Percentiles rank a stretch among this genome's conserved stretches.
These are phyloP conservation scores for Paraphoma sp. DNA, from an alignment of 2,329 filamentous ascomycete species.

Conservation along the genomic window DNA sequence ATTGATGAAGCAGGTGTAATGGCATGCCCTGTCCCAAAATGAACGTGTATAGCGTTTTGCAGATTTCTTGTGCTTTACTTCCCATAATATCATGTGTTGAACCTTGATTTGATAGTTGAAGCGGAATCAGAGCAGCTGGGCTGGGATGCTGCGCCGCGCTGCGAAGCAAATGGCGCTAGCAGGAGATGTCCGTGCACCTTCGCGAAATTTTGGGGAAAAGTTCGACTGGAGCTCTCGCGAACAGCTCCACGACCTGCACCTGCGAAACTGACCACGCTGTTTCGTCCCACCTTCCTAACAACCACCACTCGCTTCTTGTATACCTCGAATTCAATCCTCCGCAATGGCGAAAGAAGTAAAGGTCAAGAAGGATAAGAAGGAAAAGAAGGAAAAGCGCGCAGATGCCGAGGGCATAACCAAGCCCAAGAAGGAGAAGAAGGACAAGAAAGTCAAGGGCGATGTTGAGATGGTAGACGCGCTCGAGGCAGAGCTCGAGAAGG, in stretches of 20 bases:
- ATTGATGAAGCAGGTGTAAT: slow-evolving; percentile 25
- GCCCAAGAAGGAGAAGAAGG: slow-evolving; percentile 65
- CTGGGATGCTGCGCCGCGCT: background rate
- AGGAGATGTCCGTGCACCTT: slow-evolving; percentile 4
- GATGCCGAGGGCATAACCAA: slow-evolving; percentile 48
- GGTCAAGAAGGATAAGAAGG: slow-evolving; percentile 64
- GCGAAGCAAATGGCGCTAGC: slow-evolving; percentile 3
- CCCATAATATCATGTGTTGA: too few species aligned
- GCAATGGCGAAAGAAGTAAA: slow-evolving; percentile 47
- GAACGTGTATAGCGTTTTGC: background rate
- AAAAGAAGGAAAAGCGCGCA: slow-evolving; percentile 72
- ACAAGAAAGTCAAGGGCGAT: slow-evolving; percentile 71
- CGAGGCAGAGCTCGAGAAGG: slow-evolving; percentile 62
- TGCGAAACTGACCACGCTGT: background rate
- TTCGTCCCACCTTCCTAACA: background rate
- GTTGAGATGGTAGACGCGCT: slow-evolving; percentile 65
- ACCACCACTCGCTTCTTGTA: background rate
- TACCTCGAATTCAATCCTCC: slow-evolving; percentile 9
- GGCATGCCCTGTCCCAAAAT: slow-evolving; percentile 14
- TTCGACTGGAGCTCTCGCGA: slow-evolving; percentile 15
- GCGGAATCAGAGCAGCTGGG: background rate
- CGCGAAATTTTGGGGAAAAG: slow-evolving; percentile 26
- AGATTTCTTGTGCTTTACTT: background rate
- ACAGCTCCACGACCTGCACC: slow-evolving; percentile 19
- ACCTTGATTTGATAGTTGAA: too few species aligned